Base-by-base conservation (phyloP, 1,284 basidiomycete species). In the Naganishia albida region DNA sequence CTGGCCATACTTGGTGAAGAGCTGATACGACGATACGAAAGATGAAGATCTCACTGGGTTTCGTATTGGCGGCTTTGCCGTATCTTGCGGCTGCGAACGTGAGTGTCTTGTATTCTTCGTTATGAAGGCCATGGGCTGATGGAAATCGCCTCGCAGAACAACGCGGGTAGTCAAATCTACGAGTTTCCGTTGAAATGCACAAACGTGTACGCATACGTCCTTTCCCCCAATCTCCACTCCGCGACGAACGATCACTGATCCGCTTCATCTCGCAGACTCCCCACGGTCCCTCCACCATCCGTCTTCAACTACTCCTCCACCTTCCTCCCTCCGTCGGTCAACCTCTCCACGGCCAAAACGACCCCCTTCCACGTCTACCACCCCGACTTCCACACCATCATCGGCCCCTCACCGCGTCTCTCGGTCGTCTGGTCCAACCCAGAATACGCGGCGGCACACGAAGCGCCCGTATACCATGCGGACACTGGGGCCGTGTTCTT, bases 371-470 rank as follows among this genome's bases (percentile, higher is more conserved):
- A 89, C 73, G 79, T 87, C 64, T 88, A 88, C 72, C 82, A 89
- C 71, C 70, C 77, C 3, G 80, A 76, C 6, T 90, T 90, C 75
- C 77, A 86, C 65, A 57, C 71, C 39, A 80, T 89, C 68, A 83
- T 90, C 2, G 88, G 88, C 0, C 70, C 76, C 7, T 77, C 80
- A 43, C 84, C 88, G 2, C 83, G 83, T 0, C 82, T 90, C 54
- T 82, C 82, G 4, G 75, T 83, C 65, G 82, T 90, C 25, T 84
- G 85, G 0, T 69, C 71, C 44, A 82, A 82, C 1, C 84, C 85
- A 68, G 78, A 81, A 0, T 82, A 82, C 18, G 88, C 86, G 0
- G 84, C 88, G 68, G 88, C 88, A 25, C 88, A 90, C 70, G 88
- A 90, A 75, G 88, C 88, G 1, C 86, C 85, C 0, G 57, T 54